These are phyloP conservation scores for Monilinia polystroma DNA, from an alignment of 2,329 filamentous ascomycete species.

Conservation along the genomic window DNA sequence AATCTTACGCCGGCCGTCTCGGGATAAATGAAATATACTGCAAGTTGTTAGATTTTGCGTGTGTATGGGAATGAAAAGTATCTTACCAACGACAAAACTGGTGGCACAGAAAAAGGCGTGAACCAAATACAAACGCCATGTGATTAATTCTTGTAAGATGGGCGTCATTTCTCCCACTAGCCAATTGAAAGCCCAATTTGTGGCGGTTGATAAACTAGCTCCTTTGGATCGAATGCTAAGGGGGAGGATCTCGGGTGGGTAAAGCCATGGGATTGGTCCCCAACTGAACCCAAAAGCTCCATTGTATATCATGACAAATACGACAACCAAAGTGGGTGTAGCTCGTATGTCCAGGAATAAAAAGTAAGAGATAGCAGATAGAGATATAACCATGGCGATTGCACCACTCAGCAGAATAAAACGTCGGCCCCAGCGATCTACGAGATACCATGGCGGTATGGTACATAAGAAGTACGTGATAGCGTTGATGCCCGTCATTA, in stretches of 20 bases:
- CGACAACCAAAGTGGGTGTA: slow-evolving; percentile 81
- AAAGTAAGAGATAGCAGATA: slow-evolving; percentile 92
- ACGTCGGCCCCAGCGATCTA: slow-evolving; percentile 87
- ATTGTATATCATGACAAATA: slow-evolving; percentile 98
- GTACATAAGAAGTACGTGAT: slow-evolving; percentile 90
- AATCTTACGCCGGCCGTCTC: slow-evolving; percentile 93
- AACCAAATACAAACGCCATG: slow-evolving; percentile 90
- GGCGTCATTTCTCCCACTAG: slow-evolving; percentile 94
- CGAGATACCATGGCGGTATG: slow-evolving; percentile 94
- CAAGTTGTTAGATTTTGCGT: slow-evolving; percentile 19
- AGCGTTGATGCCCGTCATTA: slow-evolving; percentile 97
- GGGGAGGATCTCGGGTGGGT: slow-evolving; percentile 97
- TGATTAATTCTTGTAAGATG: slow-evolving; percentile 84
- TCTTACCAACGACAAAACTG: slow-evolving; percentile 93
- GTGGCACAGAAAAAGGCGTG: slow-evolving; percentile 96
- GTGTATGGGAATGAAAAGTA: neutral
- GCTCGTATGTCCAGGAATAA: slow-evolving; percentile 78
- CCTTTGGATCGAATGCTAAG: slow-evolving; percentile 96
- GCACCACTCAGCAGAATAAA: slow-evolving; percentile 88
- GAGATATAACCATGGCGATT: slow-evolving; percentile 80
- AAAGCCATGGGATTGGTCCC: slow-evolving; percentile 97
- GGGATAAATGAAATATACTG: slow-evolving; percentile 96
- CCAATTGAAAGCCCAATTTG: slow-evolving; percentile 99
- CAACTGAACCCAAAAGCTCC: slow-evolving; percentile 95
- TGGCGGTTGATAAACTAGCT: slow-evolving; percentile 90